Evolutionary conservation across 2,329 filamentous ascomycete species (phyloP), one percentile per base, ranked within the genome.

Genomic region (Chrysoporthe austroafricana): DNA sequence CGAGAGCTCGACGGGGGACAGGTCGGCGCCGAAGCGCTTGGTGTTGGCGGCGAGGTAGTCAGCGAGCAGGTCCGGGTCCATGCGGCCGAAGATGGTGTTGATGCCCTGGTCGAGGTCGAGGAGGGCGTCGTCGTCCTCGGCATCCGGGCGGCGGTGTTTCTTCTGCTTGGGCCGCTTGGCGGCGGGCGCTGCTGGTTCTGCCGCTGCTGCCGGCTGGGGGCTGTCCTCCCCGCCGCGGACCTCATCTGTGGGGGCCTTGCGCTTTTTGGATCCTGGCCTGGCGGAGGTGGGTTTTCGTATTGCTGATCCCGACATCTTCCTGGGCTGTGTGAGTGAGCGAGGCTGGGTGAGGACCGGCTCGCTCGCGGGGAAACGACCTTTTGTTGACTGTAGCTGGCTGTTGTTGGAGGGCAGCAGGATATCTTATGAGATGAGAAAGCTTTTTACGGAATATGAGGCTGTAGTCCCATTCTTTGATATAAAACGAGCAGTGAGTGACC

Each of bases 11-110:
- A 98, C 86, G 0, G 89, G 83, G 73, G 92, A 97, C 74, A 97
- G 79, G 63, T 97, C 91, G 39, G 87, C 88, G 64, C 93, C 92
- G 75, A 95, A 96, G 34, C 91, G 86, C 71, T 86, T 88, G 64
- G 92, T 90, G 75, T 91, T 88, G 75, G 96, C 90, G 7, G 91
- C 91, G 70, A 97, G 84, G 77, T 97, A 90, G 77, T 97, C 95
- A 1, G 94, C 92, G 59, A 97, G 82, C 54, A 97, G 84, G 72
- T 90, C 88, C 69, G 88, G 90, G 77, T 97, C 93, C 90, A 97
- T 94, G 69, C 88, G 87, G 57, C 89, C 87, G 76, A 97, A 92
- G 3, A 91, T 87, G 71, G 88, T 88, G 79, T 97, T 97, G 72
- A 97, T 82, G 7, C 91, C 90, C 44, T 90, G 86, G 73, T 93